phyloP scores from a whole-genome alignment of 2,329 filamentous ascomycete genomes.

The Rhytidhysteron rufulum region DNA sequence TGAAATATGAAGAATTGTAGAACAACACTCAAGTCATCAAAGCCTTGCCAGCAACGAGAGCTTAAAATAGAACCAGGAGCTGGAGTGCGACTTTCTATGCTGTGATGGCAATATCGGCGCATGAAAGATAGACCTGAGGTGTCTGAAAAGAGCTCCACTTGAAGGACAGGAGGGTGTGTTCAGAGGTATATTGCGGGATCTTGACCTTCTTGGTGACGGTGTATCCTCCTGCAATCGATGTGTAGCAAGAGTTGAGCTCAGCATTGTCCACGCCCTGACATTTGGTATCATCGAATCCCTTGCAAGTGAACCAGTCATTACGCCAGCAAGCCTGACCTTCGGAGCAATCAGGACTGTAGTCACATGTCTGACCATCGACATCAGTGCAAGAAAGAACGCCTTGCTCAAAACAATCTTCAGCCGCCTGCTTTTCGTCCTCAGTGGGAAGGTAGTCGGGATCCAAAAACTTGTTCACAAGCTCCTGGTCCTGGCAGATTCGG shows the following conservation, averaged over 20 bases:
- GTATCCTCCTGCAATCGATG: slow-evolving; percentile 31
- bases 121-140: slow-evolving; percentile 28
- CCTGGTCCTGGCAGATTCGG: slow-evolving; percentile 31
- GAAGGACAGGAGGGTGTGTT: slow-evolving; percentile 28
- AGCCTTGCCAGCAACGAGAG: too few species aligned
- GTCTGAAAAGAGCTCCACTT: slow-evolving; percentile 34
- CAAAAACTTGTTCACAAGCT: slow-evolving; percentile 28
- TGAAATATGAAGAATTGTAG: too few species aligned
- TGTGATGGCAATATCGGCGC: too few species aligned
- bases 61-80: too few species aligned
- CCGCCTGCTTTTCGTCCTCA: slow-evolving; percentile 29
- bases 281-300: slow-evolving; percentile 24
- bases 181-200: slow-evolving; percentile 28
- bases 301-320: slow-evolving; percentile 34
- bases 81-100: too few species aligned
- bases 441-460: slow-evolving; percentile 28
- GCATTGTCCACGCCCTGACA: slow-evolving; percentile 30
- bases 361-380: slow-evolving; percentile 26
- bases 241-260: slow-evolving; percentile 29
- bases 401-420: slow-evolving; percentile 26
- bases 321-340: slow-evolving; percentile 26
- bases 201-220: slow-evolving; percentile 29
- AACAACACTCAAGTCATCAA: too few species aligned
- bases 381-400: slow-evolving; percentile 28
- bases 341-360: slow-evolving; percentile 26